Base-by-base conservation (phyloP, 2,329 filamentous ascomycete species). In the Dichotomopilus funicola region DNA sequence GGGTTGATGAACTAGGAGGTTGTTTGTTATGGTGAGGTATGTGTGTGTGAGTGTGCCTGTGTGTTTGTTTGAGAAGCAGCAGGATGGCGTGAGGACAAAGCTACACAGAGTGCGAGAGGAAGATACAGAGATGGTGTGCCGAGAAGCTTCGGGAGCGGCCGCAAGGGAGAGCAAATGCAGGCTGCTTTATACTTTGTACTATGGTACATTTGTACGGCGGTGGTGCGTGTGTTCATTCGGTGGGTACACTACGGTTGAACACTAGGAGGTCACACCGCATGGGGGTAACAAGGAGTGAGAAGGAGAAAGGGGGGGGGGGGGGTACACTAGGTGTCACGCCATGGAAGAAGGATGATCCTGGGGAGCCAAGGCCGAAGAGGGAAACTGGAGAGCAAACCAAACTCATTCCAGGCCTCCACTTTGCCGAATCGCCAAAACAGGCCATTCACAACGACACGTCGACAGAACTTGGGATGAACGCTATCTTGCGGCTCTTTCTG, bases 241-340 rank as follows among this genome's bases (percentile, higher is more conserved):
- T 27, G 19, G 44, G 54, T 11, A 42, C 19, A 43, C 40, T 47
- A 36, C 44, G 40, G 35, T 37, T 36, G 27, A 42, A 7, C 10
- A 35, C 41, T 10, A 36, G 40, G 46, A 36, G 35, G 50, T 53
- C 46, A 46, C 45, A 56, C 41, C 33, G 50, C 45, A 49, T 44
- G 27, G 41, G 34, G 36, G 53, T 49, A 35, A 31, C 50, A 38
- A 35, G 46, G 43, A 44, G 10, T 8, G 13, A 40, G n/a, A 44
- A 13, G 50, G 45, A 35, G 36, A 11, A 49, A 13, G 33, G 45
- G 45, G 5, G 49, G 49, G 37, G 34, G 34, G 44, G 9, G 35
- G 38, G 52, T 36, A 6, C 33, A 12, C n/a, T 19, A 48, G 37
- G 37, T 40, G 19, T 19, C 40, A 41, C 9, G 19, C 41, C 7